A percentile compares a stretch with the other conserved stretches of the same genome.
phyloP scores from a whole-genome alignment of 1,139 yeast species.

The Scheffersomyces lignicola region DNA sequence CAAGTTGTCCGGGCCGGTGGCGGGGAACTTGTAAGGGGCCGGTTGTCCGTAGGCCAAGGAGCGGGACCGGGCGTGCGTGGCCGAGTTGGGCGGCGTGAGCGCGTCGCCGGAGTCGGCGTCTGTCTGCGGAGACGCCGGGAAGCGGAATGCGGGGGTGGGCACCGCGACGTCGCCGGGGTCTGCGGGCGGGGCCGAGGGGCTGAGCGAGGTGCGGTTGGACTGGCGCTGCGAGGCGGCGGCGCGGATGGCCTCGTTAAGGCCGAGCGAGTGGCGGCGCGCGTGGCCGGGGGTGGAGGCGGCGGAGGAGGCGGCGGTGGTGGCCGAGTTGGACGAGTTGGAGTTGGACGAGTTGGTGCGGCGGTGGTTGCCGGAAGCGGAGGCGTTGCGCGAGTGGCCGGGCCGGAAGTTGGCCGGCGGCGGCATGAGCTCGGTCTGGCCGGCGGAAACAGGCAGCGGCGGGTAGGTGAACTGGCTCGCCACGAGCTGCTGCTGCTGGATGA shows the following conservation, averaged over 20 bases:
- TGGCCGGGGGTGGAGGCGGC: constrained; percentile 55
- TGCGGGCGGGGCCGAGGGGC: constrained; percentile 30
- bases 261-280: constrained; percentile 87
- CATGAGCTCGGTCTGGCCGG: constrained; percentile 19
- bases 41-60: constrained; percentile 49
- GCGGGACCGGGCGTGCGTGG: constrained; percentile 31
- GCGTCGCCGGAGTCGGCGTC: constrained; percentile 15
- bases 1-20: constrained; percentile 17
- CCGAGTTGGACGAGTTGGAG: constrained; percentile 3
- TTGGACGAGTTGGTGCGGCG: constrained; percentile 38
- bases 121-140: constrained; percentile 27
- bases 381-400: constrained; percentile 39
- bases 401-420: constrained; percentile 30
- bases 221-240: constrained; percentile 92
- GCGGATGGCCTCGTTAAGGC: constrained; percentile 90
- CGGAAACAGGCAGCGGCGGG: constrained; percentile 15
- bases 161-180: constrained; percentile 19
- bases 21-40: constrained; percentile 45
- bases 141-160: constrained; percentile 35
- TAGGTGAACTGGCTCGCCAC: constrained; percentile 23
- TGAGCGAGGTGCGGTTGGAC: constrained; percentile 36
- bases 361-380: constrained; percentile 27
- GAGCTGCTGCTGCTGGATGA: constrained; percentile 65
- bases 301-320: constrained; percentile 11
- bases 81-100: constrained; percentile 19